These are phyloP conservation scores for Wakefieldia striispora DNA, from an alignment of 768 basidiomycete species.

Conservation along the genomic window DNA sequence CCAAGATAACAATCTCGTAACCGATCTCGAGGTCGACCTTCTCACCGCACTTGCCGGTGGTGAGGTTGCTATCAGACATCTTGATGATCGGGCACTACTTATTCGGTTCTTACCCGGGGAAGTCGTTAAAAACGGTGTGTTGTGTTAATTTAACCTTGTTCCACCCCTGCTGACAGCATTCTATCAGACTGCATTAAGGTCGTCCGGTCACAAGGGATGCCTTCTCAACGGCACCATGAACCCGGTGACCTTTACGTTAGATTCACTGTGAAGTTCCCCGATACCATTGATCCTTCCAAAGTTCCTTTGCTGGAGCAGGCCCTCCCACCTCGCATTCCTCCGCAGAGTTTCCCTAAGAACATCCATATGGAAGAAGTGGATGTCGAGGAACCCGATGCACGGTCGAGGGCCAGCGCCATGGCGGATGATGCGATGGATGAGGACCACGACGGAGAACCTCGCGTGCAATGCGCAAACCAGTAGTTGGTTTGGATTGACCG, in stretches of 20 bases:
- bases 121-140: conserved; percentile 87
- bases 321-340: conserved; percentile 70
- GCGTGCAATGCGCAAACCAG: conserved; percentile 95
- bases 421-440: conserved; percentile 90
- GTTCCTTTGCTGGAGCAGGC: conserved; percentile 80
- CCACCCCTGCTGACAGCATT: conserved; percentile 1
- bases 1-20: conserved; percentile 83
- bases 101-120: conserved; percentile 87
- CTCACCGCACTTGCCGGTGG: conserved; percentile 94
- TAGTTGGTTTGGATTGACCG: conserved; percentile 33
- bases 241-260: conserved; percentile 90
- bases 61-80: conserved; percentile 82
- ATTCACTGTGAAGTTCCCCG: conserved; percentile 87
- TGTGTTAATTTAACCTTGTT: neutral
- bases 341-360: conserved; percentile 67
- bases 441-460: conserved; percentile 80
- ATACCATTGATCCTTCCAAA: conserved; percentile 61
- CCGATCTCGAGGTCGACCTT: conserved; percentile 88
- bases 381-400: conserved; percentile 73
- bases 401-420: conserved; percentile 43
- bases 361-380: conserved; percentile 80
- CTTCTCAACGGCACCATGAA: conserved; percentile 96
- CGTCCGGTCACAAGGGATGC: conserved; percentile 96
- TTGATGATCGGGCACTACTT: conserved; percentile 87
- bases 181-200: conserved; percentile 80